phyloP scores from a whole-genome alignment of 2,329 filamentous ascomycete genomes.

The Blastomyces emzantsi region DNA sequence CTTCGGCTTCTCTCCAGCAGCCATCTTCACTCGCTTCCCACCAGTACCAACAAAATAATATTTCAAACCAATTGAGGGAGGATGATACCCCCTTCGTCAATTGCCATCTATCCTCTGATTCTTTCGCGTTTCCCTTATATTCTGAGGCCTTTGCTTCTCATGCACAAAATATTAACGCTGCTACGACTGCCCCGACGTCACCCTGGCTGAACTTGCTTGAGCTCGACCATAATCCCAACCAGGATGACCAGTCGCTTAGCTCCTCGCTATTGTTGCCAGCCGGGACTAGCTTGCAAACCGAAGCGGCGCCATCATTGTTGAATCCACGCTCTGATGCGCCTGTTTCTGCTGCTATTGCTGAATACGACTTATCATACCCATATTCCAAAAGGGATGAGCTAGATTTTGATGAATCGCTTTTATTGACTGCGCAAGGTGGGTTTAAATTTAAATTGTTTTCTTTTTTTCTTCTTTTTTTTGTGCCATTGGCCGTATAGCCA shows the following conservation, averaged over 20 bases:
- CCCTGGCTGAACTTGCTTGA: conserved; percentile 9
- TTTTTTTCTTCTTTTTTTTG: no score
- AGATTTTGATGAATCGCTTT: background rate
- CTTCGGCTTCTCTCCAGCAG: conserved; percentile 7
- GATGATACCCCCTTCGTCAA: background rate
- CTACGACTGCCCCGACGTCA: background rate
- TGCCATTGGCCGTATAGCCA: background rate
- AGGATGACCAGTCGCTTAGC: background rate
- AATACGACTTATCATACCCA: background rate
- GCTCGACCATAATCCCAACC: background rate
- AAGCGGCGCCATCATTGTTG: background rate
- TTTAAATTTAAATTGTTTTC: background rate
- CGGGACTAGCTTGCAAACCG: background rate
- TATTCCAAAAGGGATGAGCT: conserved; percentile 2
- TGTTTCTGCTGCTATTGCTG: conserved; percentile 4
- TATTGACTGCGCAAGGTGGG: conserved; percentile 2
- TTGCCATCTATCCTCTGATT: background rate
- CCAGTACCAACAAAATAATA: background rate
- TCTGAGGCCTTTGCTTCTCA: background rate
- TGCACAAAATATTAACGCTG: background rate
- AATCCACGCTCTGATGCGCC: background rate
- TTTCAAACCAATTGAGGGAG: background rate
- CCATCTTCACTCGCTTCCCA: background rate
- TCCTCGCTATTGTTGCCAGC: background rate
- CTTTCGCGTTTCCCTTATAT: background rate